Percentiles rank a stretch among this genome's conserved stretches.
Evolutionary conservation across 306 rosid genomes (phyloP).

Genomic region (Biancaea sappan): DNA sequence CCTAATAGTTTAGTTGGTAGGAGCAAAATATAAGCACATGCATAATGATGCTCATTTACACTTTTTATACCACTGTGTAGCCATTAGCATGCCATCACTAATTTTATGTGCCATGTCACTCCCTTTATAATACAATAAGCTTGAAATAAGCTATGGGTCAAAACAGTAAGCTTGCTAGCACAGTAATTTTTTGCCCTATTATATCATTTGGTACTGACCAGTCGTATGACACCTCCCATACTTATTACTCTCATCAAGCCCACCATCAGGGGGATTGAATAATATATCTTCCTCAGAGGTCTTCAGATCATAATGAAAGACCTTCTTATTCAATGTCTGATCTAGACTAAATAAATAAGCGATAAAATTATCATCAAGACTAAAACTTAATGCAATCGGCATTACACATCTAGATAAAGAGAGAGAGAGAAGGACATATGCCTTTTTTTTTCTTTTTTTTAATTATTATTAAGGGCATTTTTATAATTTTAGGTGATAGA

Average conservation of each 20-base stretch:
- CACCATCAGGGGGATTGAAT: constrained; percentile 90
- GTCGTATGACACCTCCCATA: constrained; percentile 9
- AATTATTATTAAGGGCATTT: too few relatives aligned
- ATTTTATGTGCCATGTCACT: constrained; percentile 7
- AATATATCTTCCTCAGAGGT: constrained; percentile 60
- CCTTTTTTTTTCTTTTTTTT: too few relatives aligned
- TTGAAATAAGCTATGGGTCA: constrained; percentile 13
- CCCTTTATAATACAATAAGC: constrained; percentile 7
- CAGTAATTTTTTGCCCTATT: constrained; percentile 2
- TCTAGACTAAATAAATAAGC: constrained; percentile 85
- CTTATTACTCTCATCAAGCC: constrained; percentile 81
- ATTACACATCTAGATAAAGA: constrained; percentile 83
- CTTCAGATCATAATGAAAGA: constrained; percentile 66
- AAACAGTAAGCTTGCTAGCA: neutral
- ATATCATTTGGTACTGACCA: neutral
- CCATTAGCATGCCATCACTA: neutral
- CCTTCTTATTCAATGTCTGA: constrained; percentile 65
- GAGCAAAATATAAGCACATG: constrained; percentile 3
- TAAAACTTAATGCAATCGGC: constrained; percentile 80
- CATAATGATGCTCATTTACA: neutral
- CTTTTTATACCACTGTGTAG: neutral
- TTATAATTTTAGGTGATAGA: too few relatives aligned
- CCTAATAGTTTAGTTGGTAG: constrained; percentile 18
- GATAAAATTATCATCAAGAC: constrained; percentile 70
- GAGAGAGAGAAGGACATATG: too few relatives aligned